A percentile compares a stretch with the other conserved stretches of the same genome.
Conservation (phyloP, 352 stramenopile genomes). For the Peronosclerospora sorghi region DNA sequence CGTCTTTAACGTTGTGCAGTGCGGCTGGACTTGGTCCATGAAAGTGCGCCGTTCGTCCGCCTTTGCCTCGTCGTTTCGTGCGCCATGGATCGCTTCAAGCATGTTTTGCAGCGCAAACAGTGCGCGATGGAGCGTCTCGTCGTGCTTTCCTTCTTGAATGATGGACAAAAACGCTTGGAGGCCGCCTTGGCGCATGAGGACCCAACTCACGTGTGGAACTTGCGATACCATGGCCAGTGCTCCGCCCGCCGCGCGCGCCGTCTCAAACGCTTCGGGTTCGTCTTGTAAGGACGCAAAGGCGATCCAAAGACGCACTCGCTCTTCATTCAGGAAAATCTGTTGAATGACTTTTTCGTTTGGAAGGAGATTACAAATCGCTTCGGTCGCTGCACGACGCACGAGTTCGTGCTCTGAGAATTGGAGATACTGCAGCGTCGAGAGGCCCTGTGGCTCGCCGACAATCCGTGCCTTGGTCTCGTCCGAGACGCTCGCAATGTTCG, state of each 20-base stretch:
- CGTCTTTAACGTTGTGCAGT: conserved; percentile 21
- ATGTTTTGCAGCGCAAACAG: conserved; percentile 73
- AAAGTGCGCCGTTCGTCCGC: conserved; percentile 34
- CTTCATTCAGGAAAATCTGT: conserved; percentile 86
- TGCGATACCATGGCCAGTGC: conserved; percentile 90
- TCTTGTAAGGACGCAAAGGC: conserved; percentile 89
- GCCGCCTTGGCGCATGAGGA: conserved; percentile 56
- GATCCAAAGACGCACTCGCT: conserved; percentile 90
- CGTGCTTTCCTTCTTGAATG: conserved; percentile 35
- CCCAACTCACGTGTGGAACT: conserved; percentile 57
- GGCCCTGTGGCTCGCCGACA: conserved; percentile 44
- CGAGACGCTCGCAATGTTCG: conserved; percentile 92
- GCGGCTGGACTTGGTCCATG: conserved; percentile 24
- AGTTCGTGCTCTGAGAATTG: conserved; percentile 97
- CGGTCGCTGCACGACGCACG: conserved; percentile 92
- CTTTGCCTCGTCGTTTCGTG: conserved; percentile 36
- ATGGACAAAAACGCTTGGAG: conserved; percentile 46
- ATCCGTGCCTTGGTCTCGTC: conserved; percentile 91
- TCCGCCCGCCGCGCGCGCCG: conserved; percentile 84
- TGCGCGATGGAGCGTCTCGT: conserved; percentile 64
- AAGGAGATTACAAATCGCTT: conserved; percentile 94
- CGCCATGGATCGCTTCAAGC: conserved; percentile 29
- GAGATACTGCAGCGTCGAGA: conserved; percentile 73
- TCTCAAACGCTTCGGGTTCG: conserved; percentile 87
- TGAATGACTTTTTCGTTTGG: conserved; percentile 89